These are phyloP conservation scores for Cladobotryum mycophilum DNA, from an alignment of 2,329 filamentous ascomycete genomes.

Conservation along the genomic window DNA sequence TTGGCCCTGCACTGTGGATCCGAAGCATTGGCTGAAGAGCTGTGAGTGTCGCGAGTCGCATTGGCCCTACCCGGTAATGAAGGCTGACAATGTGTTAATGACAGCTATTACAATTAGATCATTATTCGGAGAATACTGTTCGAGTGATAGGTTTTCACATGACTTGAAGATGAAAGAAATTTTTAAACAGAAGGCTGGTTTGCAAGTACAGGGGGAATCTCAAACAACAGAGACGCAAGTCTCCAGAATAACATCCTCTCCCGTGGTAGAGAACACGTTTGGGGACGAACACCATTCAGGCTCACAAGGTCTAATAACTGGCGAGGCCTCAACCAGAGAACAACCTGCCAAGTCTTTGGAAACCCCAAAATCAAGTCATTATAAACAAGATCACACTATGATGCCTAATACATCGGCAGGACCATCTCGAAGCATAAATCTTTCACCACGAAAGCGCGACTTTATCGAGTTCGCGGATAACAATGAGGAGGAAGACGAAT, in stretches of 20 bases:
- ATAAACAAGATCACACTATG: neutral
- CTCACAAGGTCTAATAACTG: neutral
- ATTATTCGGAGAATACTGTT: slow-evolving; percentile 68
- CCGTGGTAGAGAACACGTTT: too few relatives aligned
- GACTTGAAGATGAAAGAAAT: slow-evolving; percentile 52
- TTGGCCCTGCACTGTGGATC: slow-evolving; percentile 72
- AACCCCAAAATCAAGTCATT: neutral
- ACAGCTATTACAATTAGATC: slow-evolving; percentile 54
- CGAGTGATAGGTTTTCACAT: slow-evolving; percentile 53
- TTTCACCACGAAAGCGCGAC: slow-evolving; percentile 15
- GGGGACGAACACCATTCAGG: neutral
- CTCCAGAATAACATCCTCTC: neutral
- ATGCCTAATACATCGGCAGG: neutral
- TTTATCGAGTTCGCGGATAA: slow-evolving; percentile 12
- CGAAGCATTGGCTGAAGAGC: slow-evolving; percentile 53
- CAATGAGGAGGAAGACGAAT: neutral
- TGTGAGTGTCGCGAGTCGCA: slow-evolving; percentile 21
- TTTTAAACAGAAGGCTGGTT: neutral
- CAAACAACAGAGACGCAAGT: neutral
- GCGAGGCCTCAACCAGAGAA: neutral
- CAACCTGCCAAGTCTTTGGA: too few relatives aligned
- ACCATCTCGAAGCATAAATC: neutral
- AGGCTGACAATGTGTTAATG: neutral
- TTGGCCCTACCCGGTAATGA: too few relatives aligned
- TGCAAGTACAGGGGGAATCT: neutral